Evolutionary conservation across 441 rosid genomes (phyloP), one percentile per base, ranked within the genome.

Genomic region (Populus tomentosa): DNA sequence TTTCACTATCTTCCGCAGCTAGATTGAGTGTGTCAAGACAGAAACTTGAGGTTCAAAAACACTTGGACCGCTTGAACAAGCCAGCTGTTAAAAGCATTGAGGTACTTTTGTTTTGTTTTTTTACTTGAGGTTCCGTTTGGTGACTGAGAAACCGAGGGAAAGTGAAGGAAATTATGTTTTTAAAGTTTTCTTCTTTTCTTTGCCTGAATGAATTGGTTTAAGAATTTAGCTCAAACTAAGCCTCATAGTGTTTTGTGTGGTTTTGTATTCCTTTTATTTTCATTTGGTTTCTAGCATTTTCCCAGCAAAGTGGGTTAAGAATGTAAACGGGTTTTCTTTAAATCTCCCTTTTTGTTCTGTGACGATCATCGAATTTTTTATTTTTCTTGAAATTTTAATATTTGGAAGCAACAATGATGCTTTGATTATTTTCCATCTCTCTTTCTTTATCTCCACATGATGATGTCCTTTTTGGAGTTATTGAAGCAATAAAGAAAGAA

Each of bases 1-100:
- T 84, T 74, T 87, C 90, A 9, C 78, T 86, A 20, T 84, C 88
- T n/a, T 82, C 76, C 75, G 93, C 89, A 21, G 87, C 94, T 9
- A 87, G 97, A 79, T 75, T 90, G 24, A 81, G 90, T 28, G 88
- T 80, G 21, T 86, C 91, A 35, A 91, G 84, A 85, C 96, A 88
- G 87, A 91, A 85, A 69, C 86, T 95, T 68, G 88, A 91, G 82
- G 94, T 95, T 26, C 87, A 88, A 79, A 93, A 90, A 75, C 99
- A 90, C 83, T 84, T 95, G 90, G 90, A 91, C 61, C 93, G 97
- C 73, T 76, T 95, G 83, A 95, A 95, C 89, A 95, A 95, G 83
- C 86, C 94, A 23, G 85, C 97, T 71, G 88, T 90, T 53, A 89
- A 93, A 75, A 90, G 87, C 92, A 92, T 95, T 81, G 79, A 92